Percentiles rank a stretch among this genome's conserved stretches.
These are phyloP conservation scores for Deinandra increscens DNA, from an alignment of 129 eudicot species.

Conservation along the genomic window DNA sequence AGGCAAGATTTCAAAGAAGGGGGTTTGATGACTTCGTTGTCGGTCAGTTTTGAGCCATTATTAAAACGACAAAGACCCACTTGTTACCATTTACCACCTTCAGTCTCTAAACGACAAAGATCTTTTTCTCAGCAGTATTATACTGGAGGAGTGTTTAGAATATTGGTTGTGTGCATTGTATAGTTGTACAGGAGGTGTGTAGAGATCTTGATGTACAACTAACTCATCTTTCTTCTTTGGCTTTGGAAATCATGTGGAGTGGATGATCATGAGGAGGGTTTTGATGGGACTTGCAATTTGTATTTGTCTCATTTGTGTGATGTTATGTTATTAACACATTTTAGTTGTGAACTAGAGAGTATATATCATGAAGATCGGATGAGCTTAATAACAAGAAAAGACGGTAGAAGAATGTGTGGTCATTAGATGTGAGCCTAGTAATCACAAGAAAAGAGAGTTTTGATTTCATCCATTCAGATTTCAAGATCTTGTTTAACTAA, in stretches of 20 bases:
- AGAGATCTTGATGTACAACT: conserved; percentile 22
- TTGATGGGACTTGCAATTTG: conserved; percentile 1
- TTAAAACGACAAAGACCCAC: too few relatives aligned
- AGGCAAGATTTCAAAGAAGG: conserved; percentile 27
- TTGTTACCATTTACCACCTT: background rate
- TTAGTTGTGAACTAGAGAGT: background rate
- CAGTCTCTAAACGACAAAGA: conserved; percentile 30
- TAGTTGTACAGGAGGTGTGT: conserved; percentile 17
- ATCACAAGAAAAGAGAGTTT: too few relatives aligned
- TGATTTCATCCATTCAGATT: too few relatives aligned
- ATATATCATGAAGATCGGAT: conserved; percentile 1
- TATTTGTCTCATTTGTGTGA: background rate
- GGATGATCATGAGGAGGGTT: background rate
- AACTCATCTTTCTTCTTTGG: conserved; percentile 17
- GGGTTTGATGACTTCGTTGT: conserved; percentile 43
- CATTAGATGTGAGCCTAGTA: too few relatives aligned
- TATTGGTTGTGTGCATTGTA: conserved; percentile 25
- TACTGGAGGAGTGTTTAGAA: conserved; percentile 7
- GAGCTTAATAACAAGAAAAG: background rate
- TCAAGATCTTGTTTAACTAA: too few relatives aligned
- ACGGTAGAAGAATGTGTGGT: background rate
- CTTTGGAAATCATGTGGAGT: conserved; percentile 18
- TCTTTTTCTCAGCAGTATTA: conserved; percentile 18
- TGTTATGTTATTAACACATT: background rate
- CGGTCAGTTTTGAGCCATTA: conserved; percentile 25